Conservation (phyloP, 208 protist species). For the Leishmania mexicana region DNA sequence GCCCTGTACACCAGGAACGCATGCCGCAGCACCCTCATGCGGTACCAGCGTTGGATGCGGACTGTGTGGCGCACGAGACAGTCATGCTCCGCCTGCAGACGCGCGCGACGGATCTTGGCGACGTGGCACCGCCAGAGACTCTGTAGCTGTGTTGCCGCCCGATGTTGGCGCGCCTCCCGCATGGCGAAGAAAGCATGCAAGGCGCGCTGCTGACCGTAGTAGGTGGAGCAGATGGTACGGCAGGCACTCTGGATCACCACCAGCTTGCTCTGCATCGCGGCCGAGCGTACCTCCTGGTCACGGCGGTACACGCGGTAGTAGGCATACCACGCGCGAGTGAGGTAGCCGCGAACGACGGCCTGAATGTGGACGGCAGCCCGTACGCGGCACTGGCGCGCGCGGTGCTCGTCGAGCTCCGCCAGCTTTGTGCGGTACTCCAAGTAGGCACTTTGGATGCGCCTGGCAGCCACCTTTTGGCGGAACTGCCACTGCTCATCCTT, state of each 20-base stretch:
- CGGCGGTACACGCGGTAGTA: conserved; percentile 83
- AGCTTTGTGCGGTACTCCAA: conserved; percentile 51
- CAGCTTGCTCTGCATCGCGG: conserved; percentile 61
- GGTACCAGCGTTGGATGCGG: conserved; percentile 72
- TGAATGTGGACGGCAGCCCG: conserved; percentile 79
- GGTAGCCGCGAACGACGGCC: conserved; percentile 70
- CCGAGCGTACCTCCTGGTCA: conserved; percentile 70
- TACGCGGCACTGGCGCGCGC: conserved; percentile 45
- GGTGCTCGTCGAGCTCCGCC: conserved; percentile 35
- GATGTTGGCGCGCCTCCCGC: conserved; percentile 32
- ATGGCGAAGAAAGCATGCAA: conserved; percentile 31
- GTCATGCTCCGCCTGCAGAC: conserved; percentile 64
- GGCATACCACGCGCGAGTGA: conserved; percentile 84
- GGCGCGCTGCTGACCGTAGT: conserved; percentile 34
- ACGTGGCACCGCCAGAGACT: conserved; percentile 75
- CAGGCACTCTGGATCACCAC: conserved; percentile 66
- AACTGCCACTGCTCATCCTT: conserved; percentile 63
- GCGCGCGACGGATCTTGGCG: conserved; percentile 54
- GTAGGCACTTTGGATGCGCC: conserved; percentile 69
- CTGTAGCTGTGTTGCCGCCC: conserved; percentile 67
- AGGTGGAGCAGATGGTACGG: conserved; percentile 40
- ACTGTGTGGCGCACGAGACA: conserved; percentile 45
- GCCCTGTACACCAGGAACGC: conserved; percentile 53
- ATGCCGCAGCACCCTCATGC: conserved; percentile 49
- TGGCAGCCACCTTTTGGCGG: conserved; percentile 58